phyloP scores from a whole-genome alignment of 1,139 yeast species.

The Suhomyces yuchorum region DNA sequence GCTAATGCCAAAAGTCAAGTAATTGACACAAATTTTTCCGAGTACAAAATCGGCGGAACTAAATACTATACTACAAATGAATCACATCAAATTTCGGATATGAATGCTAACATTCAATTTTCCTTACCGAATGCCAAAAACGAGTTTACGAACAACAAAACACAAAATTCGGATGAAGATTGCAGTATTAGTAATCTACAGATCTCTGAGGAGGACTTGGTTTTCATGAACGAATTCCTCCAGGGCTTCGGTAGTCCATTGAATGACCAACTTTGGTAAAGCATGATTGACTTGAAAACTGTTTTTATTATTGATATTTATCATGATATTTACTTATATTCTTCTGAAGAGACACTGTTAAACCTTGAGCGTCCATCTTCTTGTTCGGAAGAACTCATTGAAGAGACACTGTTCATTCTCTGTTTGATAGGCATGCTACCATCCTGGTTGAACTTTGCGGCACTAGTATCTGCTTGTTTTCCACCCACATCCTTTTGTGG shows the following conservation, averaged over 20 bases:
- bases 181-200: slow-evolving; percentile 1
- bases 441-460: slow-evolving; percentile 2
- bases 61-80: neutral
- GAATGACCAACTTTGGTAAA: neutral
- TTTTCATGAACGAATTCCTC: slow-evolving; percentile 21
- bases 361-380: slow-evolving; percentile 19
- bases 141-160: neutral
- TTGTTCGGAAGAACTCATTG: slow-evolving; percentile 18
- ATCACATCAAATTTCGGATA: neutral
- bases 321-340: neutral
- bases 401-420: slow-evolving; percentile 26
- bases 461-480: slow-evolving; percentile 1
- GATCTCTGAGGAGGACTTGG: slow-evolving; percentile 22
- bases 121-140: neutral
- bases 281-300: no score
- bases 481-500: slow-evolving; percentile 21
- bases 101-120: neutral
- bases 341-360: slow-evolving; percentile 18
- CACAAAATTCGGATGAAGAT: neutral
- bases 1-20: no score
- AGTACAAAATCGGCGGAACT: no score
- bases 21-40: neutral
- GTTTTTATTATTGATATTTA: neutral
- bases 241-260: slow-evolving; percentile 2
- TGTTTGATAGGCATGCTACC: slow-evolving; percentile 15